Percentiles rank a stretch among this genome's conserved stretches.
Conservation (phyloP, 2,329 filamentous ascomycete genomes). For the Arthrinium puccinioides region DNA sequence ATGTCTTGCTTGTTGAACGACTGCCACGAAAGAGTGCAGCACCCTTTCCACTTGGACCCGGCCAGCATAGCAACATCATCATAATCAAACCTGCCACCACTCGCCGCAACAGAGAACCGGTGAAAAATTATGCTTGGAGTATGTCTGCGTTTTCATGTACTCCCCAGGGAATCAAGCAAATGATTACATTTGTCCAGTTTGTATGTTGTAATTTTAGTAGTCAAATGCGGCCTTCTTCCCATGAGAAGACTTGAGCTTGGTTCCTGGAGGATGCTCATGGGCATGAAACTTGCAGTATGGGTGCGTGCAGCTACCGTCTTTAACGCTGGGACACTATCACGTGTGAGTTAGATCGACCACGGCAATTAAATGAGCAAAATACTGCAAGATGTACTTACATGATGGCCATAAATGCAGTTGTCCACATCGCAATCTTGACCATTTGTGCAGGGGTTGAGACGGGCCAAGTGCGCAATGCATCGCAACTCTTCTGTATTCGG, state of each 20-base stretch:
- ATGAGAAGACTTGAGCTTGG: constrained; percentile 37
- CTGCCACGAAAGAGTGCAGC: too few relatives aligned
- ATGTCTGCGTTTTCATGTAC: too few relatives aligned
- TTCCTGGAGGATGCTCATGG: constrained; percentile 50
- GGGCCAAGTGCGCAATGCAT: constrained; percentile 47
- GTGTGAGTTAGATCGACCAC: constrained; percentile 9
- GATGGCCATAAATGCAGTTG: constrained; percentile 57
- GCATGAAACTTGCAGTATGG: constrained; percentile 48
- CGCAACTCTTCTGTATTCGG: constrained; percentile 46
- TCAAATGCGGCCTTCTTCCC: too few relatives aligned
- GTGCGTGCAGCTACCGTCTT: constrained; percentile 42
- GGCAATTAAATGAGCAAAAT: neutral
- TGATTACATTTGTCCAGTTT: too few relatives aligned
- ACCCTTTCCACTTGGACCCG: too few relatives aligned
- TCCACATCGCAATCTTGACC: constrained; percentile 51
- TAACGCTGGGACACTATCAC: constrained; percentile 44
- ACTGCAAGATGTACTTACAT: constrained; percentile 33
- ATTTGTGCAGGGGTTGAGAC: constrained; percentile 49
- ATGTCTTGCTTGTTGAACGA: too few relatives aligned
- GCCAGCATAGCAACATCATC: too few relatives aligned
- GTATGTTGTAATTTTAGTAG: too few relatives aligned
- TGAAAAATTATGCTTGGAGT: too few relatives aligned
- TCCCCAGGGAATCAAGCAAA: too few relatives aligned
- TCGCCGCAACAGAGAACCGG: too few relatives aligned
- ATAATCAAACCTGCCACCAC: too few relatives aligned